phyloP scores from a whole-genome alignment of 1,139 yeast genomes.

The Waltiozyma sp. region DNA sequence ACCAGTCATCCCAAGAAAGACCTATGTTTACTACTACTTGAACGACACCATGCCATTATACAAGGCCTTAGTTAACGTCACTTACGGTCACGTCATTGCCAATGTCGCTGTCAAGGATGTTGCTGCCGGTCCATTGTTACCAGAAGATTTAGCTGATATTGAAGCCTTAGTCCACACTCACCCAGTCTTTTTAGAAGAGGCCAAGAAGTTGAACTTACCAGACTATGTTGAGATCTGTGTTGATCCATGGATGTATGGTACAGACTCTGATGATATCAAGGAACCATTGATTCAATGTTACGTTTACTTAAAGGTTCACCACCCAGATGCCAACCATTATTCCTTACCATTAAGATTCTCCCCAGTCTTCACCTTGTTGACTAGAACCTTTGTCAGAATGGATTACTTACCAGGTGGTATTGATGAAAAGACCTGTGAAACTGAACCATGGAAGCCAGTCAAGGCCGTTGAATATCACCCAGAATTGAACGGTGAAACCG shows the following conservation, averaged over 20 bases:
- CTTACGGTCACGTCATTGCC: constrained; percentile 53
- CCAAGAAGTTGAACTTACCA: constrained; percentile 54
- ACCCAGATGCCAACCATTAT: constrained; percentile 74
- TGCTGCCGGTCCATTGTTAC: constrained; percentile 63
- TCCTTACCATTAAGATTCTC: constrained; percentile 76
- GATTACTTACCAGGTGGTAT: constrained; percentile 69
- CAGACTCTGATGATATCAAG: constrained; percentile 37
- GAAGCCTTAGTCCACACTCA: constrained; percentile 30
- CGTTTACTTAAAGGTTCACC: constrained; percentile 67
- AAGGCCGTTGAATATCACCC: constrained; percentile 64
- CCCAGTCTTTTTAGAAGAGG: constrained; percentile 51
- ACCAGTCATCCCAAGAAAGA: constrained; percentile 53
- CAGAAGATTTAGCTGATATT: constrained; percentile 51
- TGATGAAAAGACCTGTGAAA: constrained; percentile 47
- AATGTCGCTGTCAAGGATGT: constrained; percentile 46
- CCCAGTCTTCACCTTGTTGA: constrained; percentile 65
- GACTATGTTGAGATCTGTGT: constrained; percentile 43
- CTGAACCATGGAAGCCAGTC: constrained; percentile 50
- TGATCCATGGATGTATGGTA: constrained; percentile 89
- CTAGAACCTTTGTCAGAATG: constrained; percentile 58
- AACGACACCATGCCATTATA: constrained; percentile 41
- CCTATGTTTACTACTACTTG: constrained; percentile 58
- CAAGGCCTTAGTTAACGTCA: constrained; percentile 65
- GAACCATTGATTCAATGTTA: constrained; percentile 58
- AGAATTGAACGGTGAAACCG: constrained; percentile 51